Base-by-base conservation (phyloP, 257 asterid species). In the Misopates orontium region DNA sequence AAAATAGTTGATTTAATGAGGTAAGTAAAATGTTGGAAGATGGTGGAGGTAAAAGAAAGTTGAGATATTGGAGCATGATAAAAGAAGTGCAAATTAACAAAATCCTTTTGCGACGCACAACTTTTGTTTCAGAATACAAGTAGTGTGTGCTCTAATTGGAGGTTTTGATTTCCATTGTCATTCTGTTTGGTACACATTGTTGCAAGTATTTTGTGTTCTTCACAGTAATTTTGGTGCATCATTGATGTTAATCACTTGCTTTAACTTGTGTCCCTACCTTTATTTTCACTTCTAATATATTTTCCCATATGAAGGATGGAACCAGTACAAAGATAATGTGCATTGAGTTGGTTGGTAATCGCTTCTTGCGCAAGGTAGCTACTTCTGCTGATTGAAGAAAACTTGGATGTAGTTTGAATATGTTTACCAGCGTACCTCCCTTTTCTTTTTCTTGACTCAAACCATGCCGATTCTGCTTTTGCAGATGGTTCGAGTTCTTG, bases 401-500 rank as follows among this genome's bases (percentile, higher is more conserved):
- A 23, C 18, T 22, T 47, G 70, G 56, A 24, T 17, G 55, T 25
- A 50, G 50, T 25, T 23, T 32, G 16, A 47, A 70, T 28, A 28
- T 28, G 36, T 28, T 28, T 28, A 36, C 42, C 42, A 28, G 36
- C n/a, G n/a, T n/a, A n/a, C n/a, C n/a, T n/a, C n/a, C n/a, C n/a
- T n/a, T n/a, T n/a, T 42, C 25, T 11, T 68, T 28, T 36, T 24
- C 19, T 12, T n/a, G 19, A 55, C 20, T 18, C 21, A 10, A 24
- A 25, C 22, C 44, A 25, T 49, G 48, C 20, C 60, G 56, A 65
- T 15, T 58, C 64, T 73, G 59, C 50, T 13, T 60, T 28, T 41
- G 52, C 77, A 93, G 99, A 94, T 94, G 99, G 90, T 94, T 69
- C 85, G 99, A 58, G 99, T 94, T 63, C 90, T 94, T 65, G 99